Evolutionary conservation across 1,139 yeast genomes (phyloP), one percentile per base, ranked within the genome.

Genomic region (Candida tunisiensis): DNA sequence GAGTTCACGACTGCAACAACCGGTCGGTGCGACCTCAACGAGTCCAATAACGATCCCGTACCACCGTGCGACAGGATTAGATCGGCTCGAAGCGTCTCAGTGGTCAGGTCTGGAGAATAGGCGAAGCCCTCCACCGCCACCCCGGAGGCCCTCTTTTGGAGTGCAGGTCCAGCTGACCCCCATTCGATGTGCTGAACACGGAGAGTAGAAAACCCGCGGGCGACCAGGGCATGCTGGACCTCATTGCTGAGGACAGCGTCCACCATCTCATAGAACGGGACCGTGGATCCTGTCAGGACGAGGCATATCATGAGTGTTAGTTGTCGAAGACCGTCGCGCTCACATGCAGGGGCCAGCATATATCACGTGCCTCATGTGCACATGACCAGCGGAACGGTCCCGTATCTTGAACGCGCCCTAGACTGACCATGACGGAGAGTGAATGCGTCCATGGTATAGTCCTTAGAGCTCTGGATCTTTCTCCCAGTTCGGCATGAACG

Each of bases 41-140:
- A 64, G 42, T 88, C 98, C 13, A 88, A 50, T 7, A 88, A 78
- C 0, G 94, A 78, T 2, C 98, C 98, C 0, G 96, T 80, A 14
- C 62, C 96, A 0, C 93, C 95, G 47, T 88, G 96, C 1, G 93
- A 73, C 8, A 88, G 62, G 6, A 85, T 77, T 24, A 79, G 41
- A 30, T 70, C 70, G 1, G 65, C 33, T 6, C 37, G 27, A 25
- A 48, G 42, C 41, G 74, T 45, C 37, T 55, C 45, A 2, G 49
- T 37, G 4, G 67, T 55, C 43, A 69, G 71, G 1, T 68, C 61
- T 18, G 39, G 29, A 4, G 44, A 36, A 25, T 53, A 47, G 16
- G 31, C 43, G 29, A 54, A 55, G 8, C 57, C 57, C 6, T 34
- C 23, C 9, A 53, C 70, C 12, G 12, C 21, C 14, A 23, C 54